A percentile compares a stretch with the other conserved stretches of the same genome.
These are phyloP conservation scores for Neoboletus subvelutipes DNA, from an alignment of 768 basidiomycete genomes.

Conservation along the genomic window DNA sequence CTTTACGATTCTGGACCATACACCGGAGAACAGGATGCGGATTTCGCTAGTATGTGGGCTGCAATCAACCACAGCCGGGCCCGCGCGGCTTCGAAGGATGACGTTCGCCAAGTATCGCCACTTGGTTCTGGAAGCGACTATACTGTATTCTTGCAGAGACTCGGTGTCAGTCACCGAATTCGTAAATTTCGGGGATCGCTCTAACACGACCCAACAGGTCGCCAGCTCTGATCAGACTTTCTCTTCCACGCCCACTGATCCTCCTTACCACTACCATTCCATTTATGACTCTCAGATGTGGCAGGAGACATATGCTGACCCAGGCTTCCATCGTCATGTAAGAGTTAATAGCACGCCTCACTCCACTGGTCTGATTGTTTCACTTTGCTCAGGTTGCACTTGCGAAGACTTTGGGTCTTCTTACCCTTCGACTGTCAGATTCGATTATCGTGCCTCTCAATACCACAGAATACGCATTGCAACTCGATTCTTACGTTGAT, in stretches of 20 bases:
- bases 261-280: conserved; percentile 72
- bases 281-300: conserved; percentile 71
- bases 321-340: conserved; percentile 72
- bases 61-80: conserved; percentile 29
- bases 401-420: conserved; percentile 62
- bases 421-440: conserved; percentile 58
- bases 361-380: background rate
- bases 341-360: conserved; percentile 18
- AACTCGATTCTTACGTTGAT: conserved; percentile 58
- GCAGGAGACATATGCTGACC: conserved; percentile 74
- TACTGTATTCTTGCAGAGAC: conserved; percentile 84
- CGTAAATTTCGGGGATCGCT: background rate
- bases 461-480: conserved; percentile 70
- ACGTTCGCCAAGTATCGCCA: conserved; percentile 47
- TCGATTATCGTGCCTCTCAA: conserved; percentile 68
- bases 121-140: conserved; percentile 87
- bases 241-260: conserved; percentile 41
- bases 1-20: conserved; percentile 53
- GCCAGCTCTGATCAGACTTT: conserved; percentile 36
- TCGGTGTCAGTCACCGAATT: conserved; percentile 47
- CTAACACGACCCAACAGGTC: conserved; percentile 19
- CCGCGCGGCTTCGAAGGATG: conserved; percentile 22
- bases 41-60: conserved; percentile 42
- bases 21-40: conserved; percentile 40
- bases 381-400: conserved; percentile 49